These are phyloP conservation scores for Penicillium longicatenatum DNA, from an alignment of 495 filamentous ascomycete genomes.

Conservation along the genomic window DNA sequence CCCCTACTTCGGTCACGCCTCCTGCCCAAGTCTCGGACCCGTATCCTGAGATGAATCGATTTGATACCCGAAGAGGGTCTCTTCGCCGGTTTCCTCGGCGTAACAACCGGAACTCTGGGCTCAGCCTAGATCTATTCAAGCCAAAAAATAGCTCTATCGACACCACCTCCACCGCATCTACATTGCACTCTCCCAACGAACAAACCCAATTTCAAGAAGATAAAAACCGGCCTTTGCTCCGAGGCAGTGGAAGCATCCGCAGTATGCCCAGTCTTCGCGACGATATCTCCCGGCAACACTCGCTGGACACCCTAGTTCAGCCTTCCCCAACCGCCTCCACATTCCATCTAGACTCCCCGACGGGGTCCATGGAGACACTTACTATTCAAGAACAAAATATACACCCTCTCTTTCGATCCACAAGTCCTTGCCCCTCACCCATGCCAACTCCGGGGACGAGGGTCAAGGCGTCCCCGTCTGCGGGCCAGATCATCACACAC, in stretches of 20 bases:
- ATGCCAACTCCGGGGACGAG: slow-evolving; percentile 67
- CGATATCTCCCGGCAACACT: slow-evolving; percentile 29
- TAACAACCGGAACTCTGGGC: slow-evolving; percentile 39
- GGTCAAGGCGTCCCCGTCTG: slow-evolving; percentile 69
- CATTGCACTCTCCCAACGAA: slow-evolving; percentile 15
- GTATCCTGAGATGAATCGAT: slow-evolving; percentile 14
- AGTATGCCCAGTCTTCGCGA: slow-evolving; percentile 29
- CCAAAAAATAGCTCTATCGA: slow-evolving; percentile 28
- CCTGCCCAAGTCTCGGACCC: slow-evolving; percentile 17
- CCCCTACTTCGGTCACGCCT: slow-evolving; percentile 10
- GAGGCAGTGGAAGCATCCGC: slow-evolving; percentile 19
- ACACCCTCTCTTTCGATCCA: slow-evolving; percentile 81
- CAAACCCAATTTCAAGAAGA: slow-evolving; percentile 5
- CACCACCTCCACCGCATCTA: slow-evolving; percentile 18
- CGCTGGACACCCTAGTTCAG: slow-evolving; percentile 32
- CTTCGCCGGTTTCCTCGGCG: slow-evolving; percentile 33
- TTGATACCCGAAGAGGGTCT: slow-evolving; percentile 25
- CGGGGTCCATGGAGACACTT: slow-evolving; percentile 16
- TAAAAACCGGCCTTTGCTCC: slow-evolving; percentile 19
- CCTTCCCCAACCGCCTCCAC: slow-evolving; percentile 25
- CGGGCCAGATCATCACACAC: slow-evolving; percentile 65
- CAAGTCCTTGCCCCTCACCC: slow-evolving; percentile 70
- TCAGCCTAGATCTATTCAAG: slow-evolving; percentile 33
- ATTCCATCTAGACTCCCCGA: slow-evolving; percentile 21
- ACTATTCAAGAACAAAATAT: slow-evolving; percentile 67